Base-by-base conservation (phyloP, 2,329 filamentous ascomycete genomes). In the Metarhizium album region DNA sequence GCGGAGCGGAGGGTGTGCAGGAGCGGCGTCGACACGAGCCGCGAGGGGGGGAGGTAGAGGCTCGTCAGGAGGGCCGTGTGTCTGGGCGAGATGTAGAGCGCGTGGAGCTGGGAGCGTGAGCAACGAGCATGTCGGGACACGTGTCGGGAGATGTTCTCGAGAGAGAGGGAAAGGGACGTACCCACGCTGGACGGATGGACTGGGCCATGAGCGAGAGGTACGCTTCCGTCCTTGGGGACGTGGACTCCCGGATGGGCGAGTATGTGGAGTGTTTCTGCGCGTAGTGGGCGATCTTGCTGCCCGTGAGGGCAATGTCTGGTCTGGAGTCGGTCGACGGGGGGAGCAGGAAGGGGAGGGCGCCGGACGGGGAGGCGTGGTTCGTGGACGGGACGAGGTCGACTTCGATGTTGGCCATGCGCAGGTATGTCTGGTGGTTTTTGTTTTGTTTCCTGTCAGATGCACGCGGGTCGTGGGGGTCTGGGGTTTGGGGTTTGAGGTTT, bases 291-390 rank as follows among this genome's bases (percentile, higher is more conserved):
- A 95, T 72, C 59, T 83, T 86, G 57, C 56, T 52, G 45, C 72
- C 78, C 4, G 66, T 64, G 45, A 70, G 55, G 2, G 84, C 80
- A 0, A 80, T 68, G 1, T 90, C 69, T 2, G 79, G 75, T 18
- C 55, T 54, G 14, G 54, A 55, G 20, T 53, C 46, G 59, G 61
- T 54, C 13, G 59, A 57, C 27, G 66, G 55, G 9, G 87, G 84
- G 8, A 91, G 76, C 42, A 98, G 76, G 69, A 95, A 97, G 0
- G 93, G 93, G 14, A 97, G 76, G n/a, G 83, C 76, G 52, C 91
- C 90, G 22, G 84, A 85, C 0, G 91, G 91, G 2, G 90, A 95
- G 48, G 91, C 90, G 72, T 97, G 93, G 67, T 97, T 97, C 59
- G 82, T 95, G 3, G 90, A 94, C 4, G 87, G 70, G 6, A 81